Percentiles rank a stretch among this genome's conserved stretches.
phyloP scores from a whole-genome alignment of 768 basidiomycete species.

The Boletus pseudo-olivaceus region DNA sequence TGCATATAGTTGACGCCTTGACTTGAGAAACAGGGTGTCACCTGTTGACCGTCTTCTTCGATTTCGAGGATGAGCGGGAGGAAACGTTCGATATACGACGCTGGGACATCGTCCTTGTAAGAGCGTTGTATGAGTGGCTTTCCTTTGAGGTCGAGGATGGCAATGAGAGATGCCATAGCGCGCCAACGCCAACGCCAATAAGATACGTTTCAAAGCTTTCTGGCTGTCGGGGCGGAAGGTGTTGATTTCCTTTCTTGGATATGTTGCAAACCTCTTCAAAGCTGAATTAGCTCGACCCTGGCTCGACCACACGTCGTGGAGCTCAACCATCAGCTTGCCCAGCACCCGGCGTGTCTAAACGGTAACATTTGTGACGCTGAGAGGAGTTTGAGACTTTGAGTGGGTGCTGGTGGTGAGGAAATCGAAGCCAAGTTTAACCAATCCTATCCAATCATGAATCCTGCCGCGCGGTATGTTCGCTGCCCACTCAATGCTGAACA shows the following conservation, averaged over 20 bases:
- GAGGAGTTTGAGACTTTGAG: too few relatives aligned
- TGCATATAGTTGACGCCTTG: constrained; percentile 99
- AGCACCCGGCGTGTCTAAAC: not conserved
- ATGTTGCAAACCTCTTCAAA: not conserved
- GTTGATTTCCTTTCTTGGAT: constrained; percentile 13
- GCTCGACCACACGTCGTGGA: not conserved
- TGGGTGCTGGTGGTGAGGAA: too few relatives aligned
- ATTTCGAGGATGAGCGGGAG: constrained; percentile 90
- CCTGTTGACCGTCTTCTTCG: constrained; percentile 95
- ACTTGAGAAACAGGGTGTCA: constrained; percentile 93
- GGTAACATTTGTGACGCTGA: too few relatives aligned
- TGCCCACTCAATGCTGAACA: not conserved
- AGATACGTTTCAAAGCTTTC: not conserved
- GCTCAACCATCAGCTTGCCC: not conserved
- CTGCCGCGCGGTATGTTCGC: not conserved
- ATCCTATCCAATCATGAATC: too few relatives aligned
- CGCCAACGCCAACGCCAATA: not conserved
- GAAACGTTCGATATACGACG: constrained; percentile 89
- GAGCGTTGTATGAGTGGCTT: constrained; percentile 96
- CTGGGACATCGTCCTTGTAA: constrained; percentile 92
- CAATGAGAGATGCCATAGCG: constrained; percentile 68
- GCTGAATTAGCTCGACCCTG: not conserved
- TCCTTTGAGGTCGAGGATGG: constrained; percentile 97
- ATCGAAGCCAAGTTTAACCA: too few relatives aligned
- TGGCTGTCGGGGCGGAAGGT: not conserved